Evolutionary conservation across 257 asterid species (phyloP).

Genomic region (Forsythia suspensa): DNA sequence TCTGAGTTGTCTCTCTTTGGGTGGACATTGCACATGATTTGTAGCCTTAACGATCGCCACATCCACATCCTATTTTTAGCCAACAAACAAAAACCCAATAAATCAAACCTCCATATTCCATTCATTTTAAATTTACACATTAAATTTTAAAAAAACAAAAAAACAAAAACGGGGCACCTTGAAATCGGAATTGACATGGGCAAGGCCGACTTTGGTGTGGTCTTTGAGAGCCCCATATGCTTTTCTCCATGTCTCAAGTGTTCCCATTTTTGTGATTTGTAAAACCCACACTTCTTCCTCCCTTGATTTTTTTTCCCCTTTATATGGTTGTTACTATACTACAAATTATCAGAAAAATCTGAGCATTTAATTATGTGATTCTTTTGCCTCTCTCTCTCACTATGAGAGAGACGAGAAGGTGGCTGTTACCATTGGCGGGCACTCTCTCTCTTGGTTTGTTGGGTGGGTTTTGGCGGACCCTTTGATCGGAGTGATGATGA

Average conservation of each 20-base stretch:
- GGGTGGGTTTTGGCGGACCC: background rate
- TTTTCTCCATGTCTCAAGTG: slow-evolving; percentile 76
- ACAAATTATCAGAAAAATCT: background rate
- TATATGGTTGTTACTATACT: background rate
- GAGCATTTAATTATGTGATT: background rate
- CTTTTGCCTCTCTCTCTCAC: too few relatives aligned
- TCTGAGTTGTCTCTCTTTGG: slow-evolving; percentile 87
- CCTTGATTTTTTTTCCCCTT: background rate
- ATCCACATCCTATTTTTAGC: slow-evolving; percentile 76
- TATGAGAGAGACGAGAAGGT: too few relatives aligned
- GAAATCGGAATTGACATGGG: slow-evolving; percentile 91
- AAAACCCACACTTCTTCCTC: slow-evolving; percentile 18
- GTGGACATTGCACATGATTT: slow-evolving; percentile 91
- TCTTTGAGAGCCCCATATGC: slow-evolving; percentile 90
- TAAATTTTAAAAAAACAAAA: too few relatives aligned
- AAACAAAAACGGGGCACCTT: slow-evolving; percentile 42
- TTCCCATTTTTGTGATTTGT: background rate
- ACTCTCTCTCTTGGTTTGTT: background rate
- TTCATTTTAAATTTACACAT: too few relatives aligned
- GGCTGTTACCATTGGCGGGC: too few relatives aligned
- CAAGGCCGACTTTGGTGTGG: slow-evolving; percentile 84
- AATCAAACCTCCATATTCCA: too few relatives aligned
- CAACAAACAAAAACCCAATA: slow-evolving; percentile 1
- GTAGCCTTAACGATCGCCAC: slow-evolving; percentile 98
- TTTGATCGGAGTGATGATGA: background rate